Percentiles rank a stretch among this genome's conserved stretches.
Conservation (phyloP, 176 grass and related monocot genomes). For the Zoysia japonica region DNA sequence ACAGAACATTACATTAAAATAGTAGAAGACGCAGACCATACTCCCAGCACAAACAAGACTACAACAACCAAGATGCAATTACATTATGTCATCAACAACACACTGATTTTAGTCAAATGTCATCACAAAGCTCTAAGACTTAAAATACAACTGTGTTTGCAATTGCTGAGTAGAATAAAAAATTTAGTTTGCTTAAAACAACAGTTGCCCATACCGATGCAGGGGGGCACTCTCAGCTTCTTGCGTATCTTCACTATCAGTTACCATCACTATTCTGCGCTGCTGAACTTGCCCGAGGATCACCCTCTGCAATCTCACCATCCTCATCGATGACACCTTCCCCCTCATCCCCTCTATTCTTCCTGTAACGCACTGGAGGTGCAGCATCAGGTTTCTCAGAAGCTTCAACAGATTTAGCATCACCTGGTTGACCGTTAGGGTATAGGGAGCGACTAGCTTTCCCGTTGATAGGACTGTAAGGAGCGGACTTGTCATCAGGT, state of each 20-base stretch:
- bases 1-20: too few species aligned
- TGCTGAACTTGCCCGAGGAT: conserved; percentile 27
- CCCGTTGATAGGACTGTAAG: conserved; percentile 51
- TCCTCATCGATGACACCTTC: conserved; percentile 65
- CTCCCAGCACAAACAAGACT: background rate
- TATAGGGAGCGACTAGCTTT: conserved; percentile 43
- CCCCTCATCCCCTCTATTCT: conserved; percentile 58
- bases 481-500: conserved; percentile 44
- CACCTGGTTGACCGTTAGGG: conserved; percentile 38
- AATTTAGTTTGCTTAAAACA: background rate
- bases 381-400: conserved; percentile 12
- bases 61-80: background rate
- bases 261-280: conserved; percentile 25
- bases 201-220: background rate
- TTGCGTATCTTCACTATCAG: background rate
- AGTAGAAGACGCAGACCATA: background rate
- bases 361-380: conserved; percentile 10
- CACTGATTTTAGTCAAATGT: background rate
- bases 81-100: background rate
- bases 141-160: background rate
- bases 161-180: background rate
- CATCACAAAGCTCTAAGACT: background rate
- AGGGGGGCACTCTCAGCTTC: background rate
- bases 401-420: conserved; percentile 24
- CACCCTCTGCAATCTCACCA: conserved; percentile 46